Conservation (phyloP, 2,329 filamentous ascomycete species). For the Apiospora saccharicola region DNA sequence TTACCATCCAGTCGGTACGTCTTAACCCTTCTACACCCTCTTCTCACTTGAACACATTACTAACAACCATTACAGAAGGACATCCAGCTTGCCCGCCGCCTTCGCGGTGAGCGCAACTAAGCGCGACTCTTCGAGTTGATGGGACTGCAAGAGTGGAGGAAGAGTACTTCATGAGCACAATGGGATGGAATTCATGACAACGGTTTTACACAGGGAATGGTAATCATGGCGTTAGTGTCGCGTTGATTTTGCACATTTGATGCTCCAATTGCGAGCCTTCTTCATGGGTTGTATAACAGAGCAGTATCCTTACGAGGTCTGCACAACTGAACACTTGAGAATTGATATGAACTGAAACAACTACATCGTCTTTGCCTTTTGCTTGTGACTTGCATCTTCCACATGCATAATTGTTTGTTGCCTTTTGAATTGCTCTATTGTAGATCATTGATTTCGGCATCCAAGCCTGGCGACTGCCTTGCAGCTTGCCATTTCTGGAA, state of each 20-base stretch:
- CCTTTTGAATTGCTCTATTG: too few species aligned
- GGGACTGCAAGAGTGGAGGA: slow-evolving; percentile 41
- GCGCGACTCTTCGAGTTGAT: slow-evolving; percentile 35
- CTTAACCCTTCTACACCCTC: slow-evolving; percentile 9
- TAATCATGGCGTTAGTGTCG: slow-evolving; percentile 51
- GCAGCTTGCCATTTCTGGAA: too few species aligned
- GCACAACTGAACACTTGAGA: slow-evolving; percentile 44
- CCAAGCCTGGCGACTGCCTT: too few species aligned
- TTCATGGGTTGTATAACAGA: slow-evolving; percentile 52
- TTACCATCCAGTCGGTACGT: slow-evolving; percentile 84
- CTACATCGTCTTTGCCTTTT: slow-evolving; percentile 15
- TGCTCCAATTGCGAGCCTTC: slow-evolving; percentile 24
- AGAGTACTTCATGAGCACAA: slow-evolving; percentile 48
- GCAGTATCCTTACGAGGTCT: slow-evolving; percentile 37
- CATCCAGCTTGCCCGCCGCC: slow-evolving; percentile 93
- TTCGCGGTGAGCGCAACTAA: slow-evolving; percentile 93
- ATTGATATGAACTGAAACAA: slow-evolving; percentile 44
- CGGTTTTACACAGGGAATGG: slow-evolving; percentile 48
- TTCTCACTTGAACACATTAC: slow-evolving; percentile 29
- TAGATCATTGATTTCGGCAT: neutral
- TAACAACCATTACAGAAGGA: slow-evolving; percentile 71
- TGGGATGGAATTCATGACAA: slow-evolving; percentile 50
- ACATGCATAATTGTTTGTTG: too few species aligned
- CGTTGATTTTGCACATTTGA: slow-evolving; percentile 44
- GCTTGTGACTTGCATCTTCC: neutral